Conservation (phyloP, 495 filamentous ascomycete species). For the Aspergillus leporis region DNA sequence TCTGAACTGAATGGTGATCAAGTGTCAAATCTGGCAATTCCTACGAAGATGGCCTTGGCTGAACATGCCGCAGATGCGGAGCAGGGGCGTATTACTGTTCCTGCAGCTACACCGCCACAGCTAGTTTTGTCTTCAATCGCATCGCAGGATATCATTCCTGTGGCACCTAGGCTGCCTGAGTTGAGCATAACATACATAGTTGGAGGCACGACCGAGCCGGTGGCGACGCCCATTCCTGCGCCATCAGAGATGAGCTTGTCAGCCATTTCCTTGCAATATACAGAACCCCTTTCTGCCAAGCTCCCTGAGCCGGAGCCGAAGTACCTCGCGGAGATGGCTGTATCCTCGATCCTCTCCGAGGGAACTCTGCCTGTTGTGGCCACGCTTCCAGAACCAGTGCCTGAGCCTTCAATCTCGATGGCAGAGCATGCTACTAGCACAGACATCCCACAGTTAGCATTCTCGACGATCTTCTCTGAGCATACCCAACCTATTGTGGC, state of each 20-base stretch:
- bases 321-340: slow-evolving; percentile 24
- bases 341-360: slow-evolving; percentile 28
- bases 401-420: slow-evolving; percentile 18
- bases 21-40: slow-evolving; percentile 35
- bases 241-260: slow-evolving; percentile 28
- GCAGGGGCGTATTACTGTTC: slow-evolving; percentile 18
- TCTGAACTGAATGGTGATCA: slow-evolving; percentile 28
- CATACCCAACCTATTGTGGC: slow-evolving; percentile 50
- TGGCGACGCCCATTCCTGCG: slow-evolving; percentile 23
- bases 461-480: slow-evolving; percentile 51
- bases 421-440: slow-evolving; percentile 14
- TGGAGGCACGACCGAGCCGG: slow-evolving; percentile 33
- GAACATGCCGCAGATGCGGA: slow-evolving; percentile 21
- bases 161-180: slow-evolving; percentile 29
- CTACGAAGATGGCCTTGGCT: slow-evolving; percentile 44
- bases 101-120: slow-evolving; percentile 23
- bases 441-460: slow-evolving; percentile 31
- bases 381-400: slow-evolving; percentile 13
- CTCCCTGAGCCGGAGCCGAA: slow-evolving; percentile 23
- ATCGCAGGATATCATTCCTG: slow-evolving; percentile 40
- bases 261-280: slow-evolving; percentile 33
- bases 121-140: slow-evolving; percentile 38
- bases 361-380: slow-evolving; percentile 25
- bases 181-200: slow-evolving; percentile 35
- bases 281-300: slow-evolving; percentile 28